Conservation (phyloP, 345 rosid genomes). For the Moringa oleifera region DNA sequence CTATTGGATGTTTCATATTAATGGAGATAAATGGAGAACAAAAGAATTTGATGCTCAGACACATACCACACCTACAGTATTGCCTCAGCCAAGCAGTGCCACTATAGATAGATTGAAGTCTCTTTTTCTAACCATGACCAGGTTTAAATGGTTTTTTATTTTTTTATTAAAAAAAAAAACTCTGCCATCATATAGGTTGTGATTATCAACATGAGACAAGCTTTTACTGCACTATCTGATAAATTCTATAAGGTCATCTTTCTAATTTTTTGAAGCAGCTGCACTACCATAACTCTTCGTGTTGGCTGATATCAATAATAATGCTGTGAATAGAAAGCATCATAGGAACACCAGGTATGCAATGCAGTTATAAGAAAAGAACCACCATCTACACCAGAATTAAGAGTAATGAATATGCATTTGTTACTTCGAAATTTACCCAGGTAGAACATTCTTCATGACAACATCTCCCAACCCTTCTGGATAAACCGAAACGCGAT, state of each 20-base stretch:
- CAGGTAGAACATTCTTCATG: slow-evolving; percentile 59
- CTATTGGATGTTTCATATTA: not conserved
- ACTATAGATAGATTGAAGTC: not conserved
- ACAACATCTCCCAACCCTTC: slow-evolving; percentile 47
- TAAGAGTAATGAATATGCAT: not conserved
- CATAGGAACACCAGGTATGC: not conserved
- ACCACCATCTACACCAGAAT: slow-evolving; percentile 8
- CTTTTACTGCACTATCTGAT: not conserved
- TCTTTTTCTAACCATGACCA: not conserved
- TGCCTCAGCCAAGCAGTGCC: not conserved
- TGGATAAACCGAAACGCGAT: slow-evolving; percentile 73
- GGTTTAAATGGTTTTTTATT: not conserved
- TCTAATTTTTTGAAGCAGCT: not conserved
- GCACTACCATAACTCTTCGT: not conserved
- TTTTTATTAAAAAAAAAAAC: no score
- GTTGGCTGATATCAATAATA: not conserved
- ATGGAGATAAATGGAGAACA: not conserved
- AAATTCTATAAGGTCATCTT: no score
- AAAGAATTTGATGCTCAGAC: not conserved
- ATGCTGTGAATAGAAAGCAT: not conserved
- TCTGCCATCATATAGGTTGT: not conserved
- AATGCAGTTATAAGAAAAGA: not conserved
- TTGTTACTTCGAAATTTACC: slow-evolving; percentile 46
- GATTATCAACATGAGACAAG: not conserved
- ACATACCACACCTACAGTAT: not conserved